Evolutionary conservation across 805 yeast genomes (phyloP).

Genomic region (Metschnikowia similis): DNA sequence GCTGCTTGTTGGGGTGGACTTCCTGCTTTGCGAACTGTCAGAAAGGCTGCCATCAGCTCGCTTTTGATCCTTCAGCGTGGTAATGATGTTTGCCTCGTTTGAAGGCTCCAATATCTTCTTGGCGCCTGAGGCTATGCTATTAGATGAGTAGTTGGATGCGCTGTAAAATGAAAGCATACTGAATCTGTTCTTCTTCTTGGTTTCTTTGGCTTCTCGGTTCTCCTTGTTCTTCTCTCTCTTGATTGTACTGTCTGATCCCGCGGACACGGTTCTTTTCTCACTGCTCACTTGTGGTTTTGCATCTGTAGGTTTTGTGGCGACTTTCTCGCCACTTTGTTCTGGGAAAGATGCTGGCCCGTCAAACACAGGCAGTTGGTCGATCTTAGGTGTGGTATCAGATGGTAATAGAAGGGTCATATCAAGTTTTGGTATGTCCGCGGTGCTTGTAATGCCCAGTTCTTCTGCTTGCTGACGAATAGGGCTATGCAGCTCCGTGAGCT

Average conservation of each 20-base stretch:
- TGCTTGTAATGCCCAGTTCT: background rate
- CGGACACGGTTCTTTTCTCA: background rate
- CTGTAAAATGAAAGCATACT: conserved; percentile 42
- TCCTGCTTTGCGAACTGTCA: conserved; percentile 20
- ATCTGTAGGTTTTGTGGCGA: conserved; percentile 1
- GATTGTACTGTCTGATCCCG: conserved; percentile 3
- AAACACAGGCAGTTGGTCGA: conserved; percentile 29
- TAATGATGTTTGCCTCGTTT: conserved; percentile 7
- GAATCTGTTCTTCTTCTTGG: conserved; percentile 39
- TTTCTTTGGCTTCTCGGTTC: conserved; percentile 23
- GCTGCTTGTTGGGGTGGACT: conserved; percentile 21
- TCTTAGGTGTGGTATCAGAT: conserved; percentile 24
- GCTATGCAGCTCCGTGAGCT: conserved; percentile 29
- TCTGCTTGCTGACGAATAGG: conserved; percentile 16
- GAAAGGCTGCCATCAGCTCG: conserved; percentile 28
- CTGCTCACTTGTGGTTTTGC: conserved; percentile 2
- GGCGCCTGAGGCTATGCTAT: conserved; percentile 9
- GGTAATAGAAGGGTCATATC: conserved; percentile 13
- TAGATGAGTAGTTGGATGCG: conserved; percentile 24
- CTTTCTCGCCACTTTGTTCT: conserved; percentile 1
- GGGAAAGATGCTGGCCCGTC: conserved; percentile 8
- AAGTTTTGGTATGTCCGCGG: conserved; percentile 14
- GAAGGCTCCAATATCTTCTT: conserved; percentile 28
- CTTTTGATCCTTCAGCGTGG: conserved; percentile 18
- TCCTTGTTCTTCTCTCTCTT: conserved; percentile 8